These are phyloP conservation scores for Peronospora farinosa DNA, from an alignment of 352 stramenopile genomes.

Conservation along the genomic window DNA sequence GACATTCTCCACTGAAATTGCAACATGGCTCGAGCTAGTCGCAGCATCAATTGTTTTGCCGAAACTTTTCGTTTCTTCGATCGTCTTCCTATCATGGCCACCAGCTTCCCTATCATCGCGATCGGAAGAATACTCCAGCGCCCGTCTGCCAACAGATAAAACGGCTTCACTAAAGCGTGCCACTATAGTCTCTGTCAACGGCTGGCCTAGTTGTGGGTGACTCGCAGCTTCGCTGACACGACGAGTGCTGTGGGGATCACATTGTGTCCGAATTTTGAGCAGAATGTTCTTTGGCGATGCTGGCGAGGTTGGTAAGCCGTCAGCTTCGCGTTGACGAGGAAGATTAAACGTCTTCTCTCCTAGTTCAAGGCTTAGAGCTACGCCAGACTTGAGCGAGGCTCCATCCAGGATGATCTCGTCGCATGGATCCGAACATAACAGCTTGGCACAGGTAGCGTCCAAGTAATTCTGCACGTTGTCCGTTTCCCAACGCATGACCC, in stretches of 20 bases:
- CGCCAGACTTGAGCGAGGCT: conserved; percentile 76
- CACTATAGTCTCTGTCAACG: conserved; percentile 54
- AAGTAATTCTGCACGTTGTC: conserved; percentile 76
- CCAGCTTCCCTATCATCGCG: conserved; percentile 21
- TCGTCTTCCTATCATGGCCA: conserved; percentile 1
- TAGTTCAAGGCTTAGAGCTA: conserved; percentile 61
- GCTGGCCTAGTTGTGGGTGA: conserved; percentile 43
- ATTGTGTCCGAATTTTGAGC: conserved; percentile 10
- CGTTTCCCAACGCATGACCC: conserved; percentile 75
- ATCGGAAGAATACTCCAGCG: conserved; percentile 41
- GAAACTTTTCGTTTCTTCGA: conserved; percentile 3
- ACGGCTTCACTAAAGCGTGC: conserved; percentile 60
- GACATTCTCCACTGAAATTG: conserved; percentile 21
- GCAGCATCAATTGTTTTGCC: conserved; percentile 5
- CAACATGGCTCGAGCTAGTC: conserved; percentile 18
- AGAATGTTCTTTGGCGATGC: conserved; percentile 7
- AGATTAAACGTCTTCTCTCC: conserved; percentile 39
- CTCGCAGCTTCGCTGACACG: conserved; percentile 53
- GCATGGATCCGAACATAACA: conserved; percentile 74
- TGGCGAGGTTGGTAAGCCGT: conserved; percentile 14
- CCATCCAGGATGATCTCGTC: conserved; percentile 82
- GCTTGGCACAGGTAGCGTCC: conserved; percentile 60
- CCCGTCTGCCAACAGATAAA: conserved; percentile 53
- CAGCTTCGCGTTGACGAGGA: conserved; percentile 20
- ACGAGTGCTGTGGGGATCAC: conserved; percentile 15